phyloP scores from a whole-genome alignment of 2,329 filamentous ascomycete genomes.

The Sodiomyces alkalinus region DNA sequence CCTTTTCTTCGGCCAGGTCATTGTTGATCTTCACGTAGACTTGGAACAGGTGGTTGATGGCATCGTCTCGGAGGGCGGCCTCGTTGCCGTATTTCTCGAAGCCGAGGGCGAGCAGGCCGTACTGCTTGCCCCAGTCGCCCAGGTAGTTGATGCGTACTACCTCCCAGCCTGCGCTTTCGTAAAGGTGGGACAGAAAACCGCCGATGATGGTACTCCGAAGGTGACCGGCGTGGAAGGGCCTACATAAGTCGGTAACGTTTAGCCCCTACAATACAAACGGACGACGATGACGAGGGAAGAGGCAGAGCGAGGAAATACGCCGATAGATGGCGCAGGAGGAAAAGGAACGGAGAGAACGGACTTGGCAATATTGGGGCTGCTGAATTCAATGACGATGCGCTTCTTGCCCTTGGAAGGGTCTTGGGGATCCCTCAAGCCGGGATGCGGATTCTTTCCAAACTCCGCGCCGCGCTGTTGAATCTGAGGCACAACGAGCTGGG shows the following conservation, averaged over 20 bases:
- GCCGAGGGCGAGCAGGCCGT: conserved; percentile 55
- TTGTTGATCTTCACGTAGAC: conserved; percentile 68
- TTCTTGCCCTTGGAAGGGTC: conserved; percentile 47
- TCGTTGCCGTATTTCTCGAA: conserved; percentile 65
- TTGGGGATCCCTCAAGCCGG: conserved; percentile 45
- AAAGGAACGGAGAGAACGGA: no score
- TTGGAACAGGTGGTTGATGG: conserved; percentile 69
- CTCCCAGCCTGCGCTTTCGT: conserved; percentile 58
- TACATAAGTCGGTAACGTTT: no score
- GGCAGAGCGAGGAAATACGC: no score
- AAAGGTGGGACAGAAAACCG: conserved; percentile 59
- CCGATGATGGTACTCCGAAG: conserved; percentile 67
- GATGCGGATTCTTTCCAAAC: conserved; percentile 49
- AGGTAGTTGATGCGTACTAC: conserved; percentile 63
- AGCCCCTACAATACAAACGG: no score
- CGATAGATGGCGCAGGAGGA: no score
- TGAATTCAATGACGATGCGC: conserved; percentile 65
- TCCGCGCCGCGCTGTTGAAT: conserved; percentile 45
- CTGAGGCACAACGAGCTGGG: conserved; percentile 50
- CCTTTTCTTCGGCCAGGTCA: conserved; percentile 52
- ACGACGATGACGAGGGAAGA: no score
- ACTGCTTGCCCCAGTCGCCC: conserved; percentile 72
- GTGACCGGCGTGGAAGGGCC: conserved; percentile 69
- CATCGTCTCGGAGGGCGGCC: conserved; percentile 53
- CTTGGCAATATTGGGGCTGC: conserved; percentile 75